Conservation (phyloP, 495 filamentous ascomycete species). For the Xylaria sp. region DNA sequence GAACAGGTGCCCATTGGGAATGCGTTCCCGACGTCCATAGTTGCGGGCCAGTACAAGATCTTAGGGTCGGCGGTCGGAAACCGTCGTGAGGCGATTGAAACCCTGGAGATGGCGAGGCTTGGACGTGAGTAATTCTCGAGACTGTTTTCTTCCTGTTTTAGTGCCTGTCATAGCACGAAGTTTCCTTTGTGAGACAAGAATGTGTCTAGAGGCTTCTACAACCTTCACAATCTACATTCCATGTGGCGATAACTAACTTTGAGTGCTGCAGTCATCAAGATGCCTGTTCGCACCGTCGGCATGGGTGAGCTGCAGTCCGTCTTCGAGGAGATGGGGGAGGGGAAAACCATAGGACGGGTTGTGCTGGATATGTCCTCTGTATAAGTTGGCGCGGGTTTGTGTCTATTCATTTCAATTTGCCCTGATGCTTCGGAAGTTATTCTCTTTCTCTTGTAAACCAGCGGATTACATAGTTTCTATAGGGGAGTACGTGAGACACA, state of each 20-base stretch:
- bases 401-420: neutral
- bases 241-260: no score
- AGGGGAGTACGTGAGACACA: neutral
- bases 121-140: no score
- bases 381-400: neutral
- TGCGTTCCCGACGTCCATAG: constrained; percentile 58
- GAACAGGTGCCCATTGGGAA: constrained; percentile 63
- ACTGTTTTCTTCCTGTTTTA: no score
- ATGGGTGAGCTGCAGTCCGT: constrained; percentile 67
- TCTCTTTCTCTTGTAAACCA: neutral
- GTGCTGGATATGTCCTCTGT: constrained; percentile 58
- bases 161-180: no score
- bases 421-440: neutral
- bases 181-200: no score
- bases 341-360: constrained; percentile 64
- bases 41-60: constrained; percentile 62
- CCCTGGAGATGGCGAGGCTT: constrained; percentile 66
- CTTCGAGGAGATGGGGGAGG: constrained; percentile 66
- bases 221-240: no score
- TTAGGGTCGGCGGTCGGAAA: constrained; percentile 70
- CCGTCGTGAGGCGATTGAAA: constrained; percentile 70
- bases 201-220: no score
- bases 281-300: constrained; percentile 63
- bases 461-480: neutral
- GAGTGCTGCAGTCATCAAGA: constrained; percentile 67